Base-by-base conservation (phyloP, 805 yeast species). In the Kodamaea kaohsiungensis region DNA sequence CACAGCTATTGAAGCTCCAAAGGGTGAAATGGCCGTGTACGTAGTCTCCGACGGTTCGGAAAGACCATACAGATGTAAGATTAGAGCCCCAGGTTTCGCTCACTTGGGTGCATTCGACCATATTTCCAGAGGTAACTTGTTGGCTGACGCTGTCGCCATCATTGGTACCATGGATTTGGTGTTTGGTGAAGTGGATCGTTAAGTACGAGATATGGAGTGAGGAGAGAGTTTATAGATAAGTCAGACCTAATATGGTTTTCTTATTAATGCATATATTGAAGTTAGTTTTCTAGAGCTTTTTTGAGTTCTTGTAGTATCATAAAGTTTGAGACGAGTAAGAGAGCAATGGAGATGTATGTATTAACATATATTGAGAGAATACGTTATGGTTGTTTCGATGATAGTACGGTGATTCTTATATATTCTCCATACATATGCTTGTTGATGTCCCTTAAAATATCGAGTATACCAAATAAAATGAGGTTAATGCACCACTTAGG, bases 141-240 rank as follows among this genome's bases (percentile, higher is more conserved):
- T 90, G 69, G 95, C 96, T 54, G 96, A 90, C 74, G 93, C 95
- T 22, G 96, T 90, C 54, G 96, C 96, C 52, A 90, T 90, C 67
- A 89, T 90, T 66, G 96, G 96, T 77, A 90, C 96, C 56, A 89
- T 90, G 96, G 96, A 90, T 78, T 83, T 90, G 72, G 96, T 90
- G 71, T 90, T 90, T 68, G 96, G 96, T 67, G 96, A 90, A 75
- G 96, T 90, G 64, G 96, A 90, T 77, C 91, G 96, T 77, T 89
- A 78, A n/a, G 69, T 40, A 40, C 25, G 19, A 17, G 22, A 19
- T 6, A 22, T 22, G 25, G 25, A 22, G 25, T 22, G 25, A 22
- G 25, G 25, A 22, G 22, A 22, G 45, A 17, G 45, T 40, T 40
- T 17, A 46, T 46, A 30, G 35, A 30, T 30, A 30, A 30, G 35